These are phyloP conservation scores for Gamsiella multidivaricata DNA, from an alignment of 192 early-diverging fungal genomes.

Conservation along the genomic window DNA sequence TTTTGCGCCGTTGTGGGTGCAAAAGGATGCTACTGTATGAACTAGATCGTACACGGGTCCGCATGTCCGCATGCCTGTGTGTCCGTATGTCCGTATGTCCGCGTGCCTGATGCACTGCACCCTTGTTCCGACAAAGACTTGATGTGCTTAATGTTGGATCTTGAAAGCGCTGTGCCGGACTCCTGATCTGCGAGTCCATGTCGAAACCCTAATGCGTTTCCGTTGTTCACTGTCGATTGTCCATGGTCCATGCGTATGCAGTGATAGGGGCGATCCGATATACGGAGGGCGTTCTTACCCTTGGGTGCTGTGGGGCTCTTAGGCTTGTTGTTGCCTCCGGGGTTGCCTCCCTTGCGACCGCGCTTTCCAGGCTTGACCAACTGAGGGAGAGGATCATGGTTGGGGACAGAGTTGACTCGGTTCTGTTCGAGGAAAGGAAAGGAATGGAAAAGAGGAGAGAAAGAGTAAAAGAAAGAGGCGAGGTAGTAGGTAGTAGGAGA, in stretches of 20 bases:
- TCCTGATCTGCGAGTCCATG: neutral
- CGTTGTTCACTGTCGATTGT: too few species aligned
- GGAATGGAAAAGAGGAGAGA: neutral
- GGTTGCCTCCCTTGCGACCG: conserved; percentile 14
- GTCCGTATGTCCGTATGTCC: neutral
- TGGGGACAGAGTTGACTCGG: conserved; percentile 14
- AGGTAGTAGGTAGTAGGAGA: neutral
- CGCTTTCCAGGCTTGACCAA: conserved; percentile 35
- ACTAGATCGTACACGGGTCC: too few species aligned
- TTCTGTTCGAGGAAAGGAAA: conserved; percentile 1
- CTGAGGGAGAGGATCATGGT: conserved; percentile 14
- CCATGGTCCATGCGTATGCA: too few species aligned
- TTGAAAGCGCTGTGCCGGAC: too few species aligned
- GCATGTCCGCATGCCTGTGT: neutral
- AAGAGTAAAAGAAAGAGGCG: neutral
- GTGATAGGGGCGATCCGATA: too few species aligned
- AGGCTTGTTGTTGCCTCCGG: conserved; percentile 5
- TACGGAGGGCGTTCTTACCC: conserved; percentile 25
- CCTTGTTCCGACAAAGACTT: too few species aligned
- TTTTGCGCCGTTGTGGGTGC: neutral
- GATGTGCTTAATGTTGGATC: too few species aligned
- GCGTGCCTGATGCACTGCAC: too few species aligned
- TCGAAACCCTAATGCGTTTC: too few species aligned
- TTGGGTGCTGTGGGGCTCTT: conserved; percentile 16
- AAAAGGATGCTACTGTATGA: neutral